Percentiles rank a stretch among this genome's conserved stretches.
phyloP scores from a whole-genome alignment of 2,329 filamentous ascomycete species.

The Zasmidium cellare region DNA sequence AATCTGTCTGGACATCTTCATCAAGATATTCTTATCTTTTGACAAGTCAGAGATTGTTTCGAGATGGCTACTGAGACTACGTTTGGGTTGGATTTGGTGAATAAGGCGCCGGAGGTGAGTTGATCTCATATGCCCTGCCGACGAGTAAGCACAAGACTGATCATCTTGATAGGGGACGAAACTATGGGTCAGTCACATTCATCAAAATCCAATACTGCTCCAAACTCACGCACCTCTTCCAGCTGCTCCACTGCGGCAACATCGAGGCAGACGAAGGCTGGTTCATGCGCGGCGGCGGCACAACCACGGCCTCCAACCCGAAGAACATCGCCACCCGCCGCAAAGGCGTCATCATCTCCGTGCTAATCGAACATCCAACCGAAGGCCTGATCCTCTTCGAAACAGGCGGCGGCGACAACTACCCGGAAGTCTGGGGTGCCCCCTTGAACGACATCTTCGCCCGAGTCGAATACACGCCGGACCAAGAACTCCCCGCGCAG shows the following conservation, averaged over 20 bases:
- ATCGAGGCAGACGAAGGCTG: constrained; percentile 39
- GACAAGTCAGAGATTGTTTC: not conserved
- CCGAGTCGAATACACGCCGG: constrained; percentile 27
- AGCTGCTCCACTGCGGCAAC: constrained; percentile 38
- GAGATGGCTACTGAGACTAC: not conserved
- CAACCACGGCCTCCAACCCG: constrained; percentile 31
- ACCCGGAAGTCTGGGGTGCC: constrained; percentile 32
- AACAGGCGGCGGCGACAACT: constrained; percentile 36
- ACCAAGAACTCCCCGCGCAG: constrained; percentile 22
- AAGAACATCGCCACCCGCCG: constrained; percentile 30
- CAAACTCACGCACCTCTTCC: not conserved
- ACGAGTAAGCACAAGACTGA: not conserved
- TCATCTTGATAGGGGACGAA: constrained; percentile 34
- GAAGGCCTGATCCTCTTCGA: constrained; percentile 40
- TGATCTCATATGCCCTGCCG: too few species aligned
- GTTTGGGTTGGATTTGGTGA: not conserved
- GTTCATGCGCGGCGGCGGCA: constrained; percentile 35
- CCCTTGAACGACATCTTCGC: constrained; percentile 37
- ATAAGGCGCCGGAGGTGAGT: not conserved
- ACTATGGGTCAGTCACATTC: constrained; percentile 31
- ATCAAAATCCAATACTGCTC: too few species aligned
- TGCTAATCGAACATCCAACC: constrained; percentile 33
- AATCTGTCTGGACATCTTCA: not conserved
- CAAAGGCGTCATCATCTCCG: constrained; percentile 33
- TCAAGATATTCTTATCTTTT: too few species aligned